phyloP scores from a whole-genome alignment of 2,329 filamentous ascomycete species.

The Graphilbum fragrans region DNA sequence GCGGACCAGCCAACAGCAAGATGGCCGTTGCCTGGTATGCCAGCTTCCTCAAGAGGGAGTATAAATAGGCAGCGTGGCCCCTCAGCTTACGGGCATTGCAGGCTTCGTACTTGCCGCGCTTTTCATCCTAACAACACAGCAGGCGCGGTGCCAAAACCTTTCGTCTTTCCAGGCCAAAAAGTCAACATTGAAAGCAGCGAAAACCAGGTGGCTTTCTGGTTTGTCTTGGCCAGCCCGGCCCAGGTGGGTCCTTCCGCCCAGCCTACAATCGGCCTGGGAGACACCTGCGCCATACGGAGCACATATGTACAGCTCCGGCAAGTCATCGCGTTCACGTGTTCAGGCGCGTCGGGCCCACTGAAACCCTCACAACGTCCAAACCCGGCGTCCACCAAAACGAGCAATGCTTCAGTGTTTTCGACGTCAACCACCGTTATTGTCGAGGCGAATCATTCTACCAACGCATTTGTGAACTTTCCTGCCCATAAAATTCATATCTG shows the following conservation, averaged over 20 bases:
- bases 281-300: no score
- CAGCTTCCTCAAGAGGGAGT: neutral
- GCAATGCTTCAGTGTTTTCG: neutral
- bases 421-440: neutral
- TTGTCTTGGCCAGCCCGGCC: conserved; percentile 1
- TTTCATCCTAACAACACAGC: no score
- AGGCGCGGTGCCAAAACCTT: no score
- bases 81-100: neutral
- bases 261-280: no score
- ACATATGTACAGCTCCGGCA: neutral
- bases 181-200: no score
- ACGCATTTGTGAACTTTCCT: no score
- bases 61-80: neutral
- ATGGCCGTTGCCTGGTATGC: neutral
- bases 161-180: no score
- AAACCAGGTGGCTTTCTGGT: no score
- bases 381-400: conserved; percentile 9
- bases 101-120: no score
- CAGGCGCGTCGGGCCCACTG: neutral
- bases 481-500: no score
- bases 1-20: neutral
- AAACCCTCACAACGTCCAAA: neutral
- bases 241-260: no score
- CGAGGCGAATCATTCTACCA: neutral
- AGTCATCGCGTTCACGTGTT: conserved; percentile 1